phyloP scores from a whole-genome alignment of 495 filamentous ascomycete species.

The Tetracladium setigerum region DNA sequence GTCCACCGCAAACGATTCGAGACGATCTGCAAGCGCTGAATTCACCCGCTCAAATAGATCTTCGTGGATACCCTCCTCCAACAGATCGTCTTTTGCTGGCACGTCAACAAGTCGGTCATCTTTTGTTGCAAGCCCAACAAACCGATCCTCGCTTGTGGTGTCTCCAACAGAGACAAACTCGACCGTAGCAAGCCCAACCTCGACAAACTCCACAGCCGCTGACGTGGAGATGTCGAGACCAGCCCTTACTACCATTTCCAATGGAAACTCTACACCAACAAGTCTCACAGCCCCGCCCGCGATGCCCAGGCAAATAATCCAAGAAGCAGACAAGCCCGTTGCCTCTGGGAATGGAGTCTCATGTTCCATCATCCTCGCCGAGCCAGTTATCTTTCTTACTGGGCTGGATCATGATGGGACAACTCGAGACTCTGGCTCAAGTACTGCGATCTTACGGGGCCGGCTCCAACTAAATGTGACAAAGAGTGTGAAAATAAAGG shows the following conservation, averaged over 20 bases:
- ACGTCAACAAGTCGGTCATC: background rate
- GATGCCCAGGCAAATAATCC: constrained; percentile 2
- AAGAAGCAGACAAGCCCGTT: constrained; percentile 55
- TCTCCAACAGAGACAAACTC: too few species aligned
- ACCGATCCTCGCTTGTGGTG: too few species aligned
- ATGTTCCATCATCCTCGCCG: constrained; percentile 70
- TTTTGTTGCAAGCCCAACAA: too few species aligned
- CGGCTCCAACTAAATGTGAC: constrained; percentile 74
- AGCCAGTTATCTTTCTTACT: constrained; percentile 83
- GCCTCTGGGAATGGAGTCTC: constrained; percentile 65
- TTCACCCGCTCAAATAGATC: background rate
- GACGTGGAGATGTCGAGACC: constrained; percentile 8
- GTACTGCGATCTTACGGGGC: constrained; percentile 79
- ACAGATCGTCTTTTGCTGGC: background rate
- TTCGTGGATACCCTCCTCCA: too few species aligned
- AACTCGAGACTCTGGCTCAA: constrained; percentile 21
- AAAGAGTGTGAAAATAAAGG: constrained; percentile 91
- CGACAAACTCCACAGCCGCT: too few species aligned
- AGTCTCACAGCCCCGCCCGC: constrained; percentile 29
- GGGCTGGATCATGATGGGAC: constrained; percentile 68
- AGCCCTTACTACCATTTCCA: background rate
- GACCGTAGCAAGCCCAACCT: too few species aligned
- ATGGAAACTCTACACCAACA: constrained; percentile 9
- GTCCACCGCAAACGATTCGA: constrained; percentile 14
- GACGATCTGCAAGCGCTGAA: constrained; percentile 12